Evolutionary conservation across 331 rosid species (phyloP).

Genomic region (Pyrus hybrid): DNA sequence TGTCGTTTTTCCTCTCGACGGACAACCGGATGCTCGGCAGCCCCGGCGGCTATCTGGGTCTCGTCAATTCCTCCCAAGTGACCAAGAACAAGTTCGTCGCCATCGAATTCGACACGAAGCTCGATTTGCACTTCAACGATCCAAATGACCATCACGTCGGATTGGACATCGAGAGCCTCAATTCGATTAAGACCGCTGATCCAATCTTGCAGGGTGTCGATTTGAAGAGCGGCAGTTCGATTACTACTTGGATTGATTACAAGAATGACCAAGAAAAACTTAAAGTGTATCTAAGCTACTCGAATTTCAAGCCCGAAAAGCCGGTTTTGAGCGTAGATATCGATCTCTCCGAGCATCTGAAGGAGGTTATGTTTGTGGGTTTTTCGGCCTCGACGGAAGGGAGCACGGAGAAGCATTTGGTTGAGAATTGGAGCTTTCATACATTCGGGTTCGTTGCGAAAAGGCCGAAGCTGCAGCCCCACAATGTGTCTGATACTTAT

Average conservation of each 20-base stretch:
- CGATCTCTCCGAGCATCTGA: slow-evolving; percentile 38
- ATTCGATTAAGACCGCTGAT: slow-evolving; percentile 42
- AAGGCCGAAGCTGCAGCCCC: slow-evolving; percentile 23
- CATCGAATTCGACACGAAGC: slow-evolving; percentile 56
- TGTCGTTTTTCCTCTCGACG: slow-evolving; percentile 62
- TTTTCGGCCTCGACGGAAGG: slow-evolving; percentile 63
- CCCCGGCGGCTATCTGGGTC: slow-evolving; percentile 36
- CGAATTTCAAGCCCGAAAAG: slow-evolving; percentile 28
- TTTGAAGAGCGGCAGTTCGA: slow-evolving; percentile 47
- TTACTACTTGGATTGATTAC: slow-evolving; percentile 77
- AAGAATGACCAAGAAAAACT: slow-evolving; percentile 26
- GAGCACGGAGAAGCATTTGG: slow-evolving; percentile 53
- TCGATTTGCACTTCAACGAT: slow-evolving; percentile 2
- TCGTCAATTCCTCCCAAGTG: slow-evolving; percentile 33
- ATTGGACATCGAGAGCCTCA: slow-evolving; percentile 34
- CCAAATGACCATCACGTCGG: slow-evolving; percentile 61
- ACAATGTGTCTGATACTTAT: slow-evolving; percentile 49
- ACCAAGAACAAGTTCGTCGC: slow-evolving; percentile 43
- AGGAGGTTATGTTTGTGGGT: slow-evolving; percentile 37
- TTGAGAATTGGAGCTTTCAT: slow-evolving; percentile 58
- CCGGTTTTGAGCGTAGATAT: slow-evolving; percentile 36
- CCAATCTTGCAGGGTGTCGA: slow-evolving; percentile 36
- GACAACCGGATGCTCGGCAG: slow-evolving; percentile 31
- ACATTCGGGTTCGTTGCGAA: slow-evolving; percentile 25
- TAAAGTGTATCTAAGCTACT: slow-evolving; percentile 41